Evolutionary conservation across 2,329 filamentous ascomycete species (phyloP), one percentile per base, ranked within the genome.

Genomic region (Penicillium sp.): DNA sequence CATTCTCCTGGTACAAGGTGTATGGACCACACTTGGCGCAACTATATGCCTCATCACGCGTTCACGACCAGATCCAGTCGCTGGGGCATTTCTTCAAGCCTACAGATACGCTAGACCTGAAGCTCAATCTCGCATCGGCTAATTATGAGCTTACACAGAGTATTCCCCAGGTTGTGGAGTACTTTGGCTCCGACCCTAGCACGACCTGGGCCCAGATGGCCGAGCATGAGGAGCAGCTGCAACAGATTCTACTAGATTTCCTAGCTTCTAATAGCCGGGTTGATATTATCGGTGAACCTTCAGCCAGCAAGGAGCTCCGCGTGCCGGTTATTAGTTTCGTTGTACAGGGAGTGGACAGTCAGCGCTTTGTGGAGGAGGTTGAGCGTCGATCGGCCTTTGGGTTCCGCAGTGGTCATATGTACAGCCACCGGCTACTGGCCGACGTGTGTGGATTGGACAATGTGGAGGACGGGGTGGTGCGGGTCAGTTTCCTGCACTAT

Each of bases 1-100:
- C 81, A n/a, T 91, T 93, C 69, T 87, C 82, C 0, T 93, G 89
- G 89, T 93, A 93, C 75, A 93, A 93, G 71, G 84, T 92, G 1
- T 93, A 89, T 68, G 90, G 89, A 0, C 89, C 90, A 1, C 90
- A 93, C 64, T 80, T 92, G 1, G 82, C 89, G 0, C 83, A 88
- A 61, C 77, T 93, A 1, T 93, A 91, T 68, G 88, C 83, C 6
- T 84, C 84, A 25, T 77, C 78, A 5, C 67, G 73, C 0, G 86
- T 84, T 0, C 85, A 88, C 59, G 67, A 81, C 17, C 72, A 81
- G 48, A 77, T 91, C 54, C 75, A 75, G 5, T 83, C 85, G 0
- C 72, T 87, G 0, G 83, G 83, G 0, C 88, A 91, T 68, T 90
- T 83, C 75, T 91, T 91, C 79, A 90, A 89, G 66, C 71, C 76